phyloP scores from a whole-genome alignment of 306 rosid genomes.

The Cicer chorassanicum region DNA sequence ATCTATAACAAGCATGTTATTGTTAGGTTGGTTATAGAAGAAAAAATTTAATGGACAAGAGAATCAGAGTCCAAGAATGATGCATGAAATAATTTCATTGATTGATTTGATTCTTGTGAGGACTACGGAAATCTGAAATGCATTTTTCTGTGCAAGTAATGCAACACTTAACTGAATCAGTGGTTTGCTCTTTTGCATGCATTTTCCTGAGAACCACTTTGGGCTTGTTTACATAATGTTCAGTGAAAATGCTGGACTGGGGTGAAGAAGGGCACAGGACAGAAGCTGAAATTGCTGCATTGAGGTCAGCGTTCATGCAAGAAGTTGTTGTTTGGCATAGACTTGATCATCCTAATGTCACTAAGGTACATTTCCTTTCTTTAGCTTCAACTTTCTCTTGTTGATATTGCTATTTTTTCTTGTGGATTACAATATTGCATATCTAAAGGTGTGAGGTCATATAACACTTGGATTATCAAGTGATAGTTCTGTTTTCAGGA shows the following conservation, averaged over 20 bases:
- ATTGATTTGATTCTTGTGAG: background rate
- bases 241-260: slow-evolving; percentile 87
- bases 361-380: slow-evolving; percentile 65
- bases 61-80: background rate
- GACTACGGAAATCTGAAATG: background rate
- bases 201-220: slow-evolving; percentile 27
- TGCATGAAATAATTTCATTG: background rate
- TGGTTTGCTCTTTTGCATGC: slow-evolving; percentile 11
- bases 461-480: background rate
- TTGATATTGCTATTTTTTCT: background rate
- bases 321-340: slow-evolving; percentile 99
- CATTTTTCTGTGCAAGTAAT: background rate
- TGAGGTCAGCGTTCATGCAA: slow-evolving; percentile 85
- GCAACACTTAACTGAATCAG: background rate
- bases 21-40: slow-evolving; percentile 16
- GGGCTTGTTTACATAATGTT: slow-evolving; percentile 40
- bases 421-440: background rate
- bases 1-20: background rate
- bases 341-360: slow-evolving; percentile 93
- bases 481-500: background rate
- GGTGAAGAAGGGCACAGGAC: slow-evolving; percentile 97
- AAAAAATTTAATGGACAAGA: background rate
- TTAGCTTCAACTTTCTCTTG: background rate
- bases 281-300: slow-evolving; percentile 77
- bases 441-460: background rate